These are phyloP conservation scores for Trichoderma harzianum DNA, from an alignment of 2,329 filamentous ascomycete genomes.

Conservation along the genomic window DNA sequence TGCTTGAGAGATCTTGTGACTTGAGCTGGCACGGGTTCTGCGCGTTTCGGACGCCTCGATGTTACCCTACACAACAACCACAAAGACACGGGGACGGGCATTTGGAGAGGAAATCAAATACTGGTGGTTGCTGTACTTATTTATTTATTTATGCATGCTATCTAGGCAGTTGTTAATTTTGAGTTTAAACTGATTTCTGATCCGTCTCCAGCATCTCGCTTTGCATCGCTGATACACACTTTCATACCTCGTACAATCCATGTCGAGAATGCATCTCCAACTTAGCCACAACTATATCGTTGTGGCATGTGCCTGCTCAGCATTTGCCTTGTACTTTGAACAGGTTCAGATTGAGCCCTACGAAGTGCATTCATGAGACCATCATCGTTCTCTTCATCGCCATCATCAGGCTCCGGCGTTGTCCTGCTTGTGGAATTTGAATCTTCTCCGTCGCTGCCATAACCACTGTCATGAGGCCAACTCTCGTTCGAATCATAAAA, in stretches of 20 bases:
- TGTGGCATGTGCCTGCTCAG: neutral
- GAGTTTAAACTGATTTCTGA: neutral
- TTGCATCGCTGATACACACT: neutral
- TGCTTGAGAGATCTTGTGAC: slow-evolving; percentile 11
- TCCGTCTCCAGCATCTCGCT: neutral
- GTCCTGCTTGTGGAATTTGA: neutral
- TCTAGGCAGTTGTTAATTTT: neutral
- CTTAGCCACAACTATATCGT: neutral
- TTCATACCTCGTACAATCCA: neutral
- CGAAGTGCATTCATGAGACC: neutral
- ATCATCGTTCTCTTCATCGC: neutral
- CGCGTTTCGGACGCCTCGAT: neutral
- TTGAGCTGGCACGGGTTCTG: neutral
- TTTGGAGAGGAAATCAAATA: neutral
- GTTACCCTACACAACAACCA: neutral
- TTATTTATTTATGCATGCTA: neutral
- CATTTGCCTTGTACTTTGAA: neutral
- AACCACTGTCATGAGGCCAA: neutral
- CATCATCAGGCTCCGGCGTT: neutral
- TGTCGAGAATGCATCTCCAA: neutral
- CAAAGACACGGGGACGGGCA: neutral
- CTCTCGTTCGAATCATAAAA: neutral
- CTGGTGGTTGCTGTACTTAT: neutral
- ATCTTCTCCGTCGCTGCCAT: neutral
- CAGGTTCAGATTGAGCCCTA: neutral